Conservation (phyloP, 192 early-diverging fungal genomes). For the Dissophora globulifera region DNA sequence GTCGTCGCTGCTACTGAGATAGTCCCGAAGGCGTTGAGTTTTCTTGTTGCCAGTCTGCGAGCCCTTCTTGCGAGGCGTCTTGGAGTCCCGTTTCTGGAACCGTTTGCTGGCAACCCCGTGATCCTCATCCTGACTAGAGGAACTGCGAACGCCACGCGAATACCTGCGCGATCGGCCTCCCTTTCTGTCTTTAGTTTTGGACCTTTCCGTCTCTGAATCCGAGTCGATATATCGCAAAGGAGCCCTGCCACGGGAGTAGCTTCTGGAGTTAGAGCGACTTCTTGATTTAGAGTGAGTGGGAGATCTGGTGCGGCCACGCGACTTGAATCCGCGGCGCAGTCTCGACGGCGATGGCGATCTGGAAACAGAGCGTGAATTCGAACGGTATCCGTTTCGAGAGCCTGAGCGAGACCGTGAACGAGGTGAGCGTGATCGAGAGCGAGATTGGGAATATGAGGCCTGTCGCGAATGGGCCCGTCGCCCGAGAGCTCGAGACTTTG, state of each 20-base stretch:
- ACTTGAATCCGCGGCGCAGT: conserved; percentile 2
- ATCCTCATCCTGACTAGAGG: conserved; percentile 45
- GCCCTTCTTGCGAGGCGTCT: conserved; percentile 11
- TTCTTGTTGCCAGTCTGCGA: conserved; percentile 26
- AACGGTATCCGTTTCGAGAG: conserved; percentile 18
- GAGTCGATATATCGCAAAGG: conserved; percentile 17
- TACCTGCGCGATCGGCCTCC: neutral
- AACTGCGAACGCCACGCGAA: conserved; percentile 17
- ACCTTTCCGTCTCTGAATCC: conserved; percentile 14
- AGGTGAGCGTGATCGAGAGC: conserved; percentile 19
- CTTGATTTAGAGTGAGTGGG: conserved; percentile 18
- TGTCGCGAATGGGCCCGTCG: conserved; percentile 35
- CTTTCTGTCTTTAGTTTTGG: conserved; percentile 9
- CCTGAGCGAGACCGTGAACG: conserved; percentile 24
- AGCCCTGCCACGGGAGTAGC: conserved; percentile 29
- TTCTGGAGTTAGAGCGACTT: conserved; percentile 14
- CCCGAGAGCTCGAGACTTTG: neutral
- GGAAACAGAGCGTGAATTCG: conserved; percentile 22
- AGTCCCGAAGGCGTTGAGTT: conserved; percentile 57
- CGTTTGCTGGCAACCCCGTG: conserved; percentile 17
- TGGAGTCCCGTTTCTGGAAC: conserved; percentile 19
- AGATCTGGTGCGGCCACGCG: conserved; percentile 15
- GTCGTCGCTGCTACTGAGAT: conserved; percentile 60
- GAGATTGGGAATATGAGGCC: conserved; percentile 4
- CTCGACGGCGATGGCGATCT: conserved; percentile 15